Percentiles rank a stretch among this genome's conserved stretches.
phyloP scores from a whole-genome alignment of 2,329 filamentous ascomycete species.

The Cladorrhinum sp. region DNA sequence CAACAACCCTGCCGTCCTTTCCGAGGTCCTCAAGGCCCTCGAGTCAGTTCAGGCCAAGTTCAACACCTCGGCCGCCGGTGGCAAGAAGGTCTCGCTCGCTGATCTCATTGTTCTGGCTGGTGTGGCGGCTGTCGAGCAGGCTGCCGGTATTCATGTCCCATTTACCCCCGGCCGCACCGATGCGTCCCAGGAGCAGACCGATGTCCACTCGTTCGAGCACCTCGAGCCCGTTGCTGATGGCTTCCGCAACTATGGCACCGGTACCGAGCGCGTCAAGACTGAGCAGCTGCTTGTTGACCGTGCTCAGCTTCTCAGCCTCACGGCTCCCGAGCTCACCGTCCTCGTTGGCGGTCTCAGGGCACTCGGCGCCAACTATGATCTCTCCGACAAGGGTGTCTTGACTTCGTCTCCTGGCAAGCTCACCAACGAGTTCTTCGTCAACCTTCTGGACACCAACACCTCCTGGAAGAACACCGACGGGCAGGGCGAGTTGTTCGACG shows the following conservation, averaged over 20 bases:
- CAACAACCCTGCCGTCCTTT: slow-evolving; percentile 69
- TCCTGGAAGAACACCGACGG: slow-evolving; percentile 57
- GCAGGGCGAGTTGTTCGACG: slow-evolving; percentile 60
- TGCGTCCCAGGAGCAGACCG: slow-evolving; percentile 69
- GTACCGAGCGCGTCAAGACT: slow-evolving; percentile 56
- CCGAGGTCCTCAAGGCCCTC: slow-evolving; percentile 58
- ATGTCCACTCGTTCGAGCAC: slow-evolving; percentile 59
- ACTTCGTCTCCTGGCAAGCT: slow-evolving; percentile 65
- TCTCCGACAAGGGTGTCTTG: slow-evolving; percentile 64
- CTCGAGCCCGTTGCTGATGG: slow-evolving; percentile 70
- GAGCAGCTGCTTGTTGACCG: slow-evolving; percentile 71
- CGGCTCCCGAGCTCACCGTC: slow-evolving; percentile 67
- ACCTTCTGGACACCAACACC: slow-evolving; percentile 66
- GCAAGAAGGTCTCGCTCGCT: slow-evolving; percentile 74
- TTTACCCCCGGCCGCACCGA: slow-evolving; percentile 73
- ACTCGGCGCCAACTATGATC: slow-evolving; percentile 68
- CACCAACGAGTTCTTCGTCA: slow-evolving; percentile 80
- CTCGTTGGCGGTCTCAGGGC: slow-evolving; percentile 70
- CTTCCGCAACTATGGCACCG: slow-evolving; percentile 75
- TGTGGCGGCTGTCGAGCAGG: slow-evolving; percentile 68
- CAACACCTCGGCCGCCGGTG: slow-evolving; percentile 54
- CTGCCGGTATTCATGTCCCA: slow-evolving; percentile 59
- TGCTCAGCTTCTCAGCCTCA: slow-evolving; percentile 67
- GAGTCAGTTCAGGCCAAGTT: slow-evolving; percentile 65
- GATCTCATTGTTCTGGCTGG: slow-evolving; percentile 77